Percentiles rank a stretch among this genome's conserved stretches.
These are phyloP conservation scores for Fusarium pseudonygamai DNA, from an alignment of 2,329 filamentous ascomycete species.

Conservation along the genomic window DNA sequence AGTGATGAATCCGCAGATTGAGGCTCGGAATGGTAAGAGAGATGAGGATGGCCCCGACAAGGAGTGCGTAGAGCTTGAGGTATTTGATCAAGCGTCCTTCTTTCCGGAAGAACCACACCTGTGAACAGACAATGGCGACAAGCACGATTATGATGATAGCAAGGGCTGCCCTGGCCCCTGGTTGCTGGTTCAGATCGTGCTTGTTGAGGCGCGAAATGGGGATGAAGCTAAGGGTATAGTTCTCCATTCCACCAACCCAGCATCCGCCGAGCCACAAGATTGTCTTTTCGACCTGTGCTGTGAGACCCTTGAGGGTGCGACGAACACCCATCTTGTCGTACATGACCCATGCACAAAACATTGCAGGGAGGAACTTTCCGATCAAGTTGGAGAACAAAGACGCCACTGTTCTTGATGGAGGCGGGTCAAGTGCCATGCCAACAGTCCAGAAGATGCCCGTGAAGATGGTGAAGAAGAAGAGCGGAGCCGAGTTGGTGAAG, in stretches of 20 bases:
- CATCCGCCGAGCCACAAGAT: slow-evolving; percentile 88
- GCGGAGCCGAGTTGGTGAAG: slow-evolving; percentile 78
- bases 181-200: slow-evolving; percentile 88
- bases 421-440: slow-evolving; percentile 88
- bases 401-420: slow-evolving; percentile 72
- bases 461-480: slow-evolving; percentile 89
- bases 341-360: slow-evolving; percentile 87
- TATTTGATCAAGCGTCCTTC: slow-evolving; percentile 84
- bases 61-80: slow-evolving; percentile 78
- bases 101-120: slow-evolving; percentile 86
- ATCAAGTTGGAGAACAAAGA: slow-evolving; percentile 80
- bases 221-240: slow-evolving; percentile 95
- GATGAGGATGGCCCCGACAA: slow-evolving; percentile 73
- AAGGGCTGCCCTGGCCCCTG: slow-evolving; percentile 85
- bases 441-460: slow-evolving; percentile 88
- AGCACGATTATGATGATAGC: slow-evolving; percentile 80
- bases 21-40: slow-evolving; percentile 78
- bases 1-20: slow-evolving; percentile 91
- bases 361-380: slow-evolving; percentile 85
- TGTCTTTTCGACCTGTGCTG: slow-evolving; percentile 88
- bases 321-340: slow-evolving; percentile 84
- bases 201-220: slow-evolving; percentile 92
- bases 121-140: slow-evolving; percentile 72
- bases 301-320: slow-evolving; percentile 75
- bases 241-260: slow-evolving; percentile 92